Base-by-base conservation (phyloP, 208 protist species). In the Trypanosoma scelopori region DNA sequence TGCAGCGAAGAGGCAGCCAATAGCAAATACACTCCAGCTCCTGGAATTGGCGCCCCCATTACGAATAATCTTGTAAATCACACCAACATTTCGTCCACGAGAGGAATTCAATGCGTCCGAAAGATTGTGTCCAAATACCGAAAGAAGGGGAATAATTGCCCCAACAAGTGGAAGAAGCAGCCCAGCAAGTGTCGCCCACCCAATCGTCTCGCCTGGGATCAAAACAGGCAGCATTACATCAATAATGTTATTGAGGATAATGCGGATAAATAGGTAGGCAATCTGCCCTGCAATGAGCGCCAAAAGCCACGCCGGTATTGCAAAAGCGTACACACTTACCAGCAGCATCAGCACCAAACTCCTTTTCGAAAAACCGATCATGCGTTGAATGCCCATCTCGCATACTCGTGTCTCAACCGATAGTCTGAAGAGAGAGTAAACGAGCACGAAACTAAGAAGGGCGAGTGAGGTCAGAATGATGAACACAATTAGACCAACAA, bases 371-470 rank as follows among this genome's bases (percentile, higher is more conserved):
- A 95, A 91, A 46, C 90, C 90, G 25, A 98, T 67, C 89, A 98
- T 98, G 55, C 97, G 81, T 43, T 96, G 72, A 20, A 98, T 86
- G 52, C 91, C 96, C 15, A 98, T 69, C 53, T 99, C 94, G 81
- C 98, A 98, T 7, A 86, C 91, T 47, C 91, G 75, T 22, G 83
- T 94, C 32, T 99, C 94, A 6, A 98, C 71, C 42, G 78, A 82
- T 15, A 98, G 81, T 55, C 93, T 95, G 23, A 99, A 81, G 11
- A 98, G 71, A 4, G 92, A 96, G 78, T 98, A 97, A 59, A 98
- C 97, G 18, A 98, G 84, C 41, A 98, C 22, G 16, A 92, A 74
- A 47, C 87, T 95, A 9, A 98, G 58, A 32, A 85, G 69, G 5
- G 73, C 58, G 20, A 98, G 68, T 35, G 93, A 85, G 6, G 85